phyloP scores from a whole-genome alignment of 2,329 filamentous ascomycete species.

The Xylariaceae sp. region DNA sequence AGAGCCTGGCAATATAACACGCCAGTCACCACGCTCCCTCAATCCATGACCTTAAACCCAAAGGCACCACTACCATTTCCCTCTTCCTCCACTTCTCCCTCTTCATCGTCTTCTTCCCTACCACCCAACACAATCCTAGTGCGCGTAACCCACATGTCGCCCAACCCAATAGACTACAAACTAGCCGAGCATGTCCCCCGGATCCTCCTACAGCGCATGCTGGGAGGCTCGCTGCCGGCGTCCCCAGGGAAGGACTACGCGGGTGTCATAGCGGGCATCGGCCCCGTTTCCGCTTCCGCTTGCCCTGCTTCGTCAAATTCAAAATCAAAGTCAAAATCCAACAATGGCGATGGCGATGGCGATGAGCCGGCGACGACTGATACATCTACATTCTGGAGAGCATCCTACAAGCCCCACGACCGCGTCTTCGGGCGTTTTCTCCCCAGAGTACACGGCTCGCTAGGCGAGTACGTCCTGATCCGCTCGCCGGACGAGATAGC shows the following conservation, averaged over 20 bases:
- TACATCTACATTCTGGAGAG: no score
- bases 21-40: slow-evolving; percentile 45
- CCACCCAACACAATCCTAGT: slow-evolving; percentile 49
- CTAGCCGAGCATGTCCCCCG: slow-evolving; percentile 48
- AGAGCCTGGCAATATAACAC: slow-evolving; percentile 54
- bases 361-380: background rate
- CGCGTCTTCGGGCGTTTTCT: slow-evolving; percentile 42
- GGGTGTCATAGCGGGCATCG: slow-evolving; percentile 35
- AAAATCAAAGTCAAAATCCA: no score
- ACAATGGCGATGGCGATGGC: background rate
- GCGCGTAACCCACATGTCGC: slow-evolving; percentile 46
- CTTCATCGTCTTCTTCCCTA: slow-evolving; percentile 37
- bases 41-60: slow-evolving; percentile 46
- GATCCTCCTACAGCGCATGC: slow-evolving; percentile 36
- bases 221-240: slow-evolving; percentile 37
- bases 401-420: slow-evolving; percentile 35
- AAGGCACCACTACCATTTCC: slow-evolving; percentile 39
- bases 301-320: no score
- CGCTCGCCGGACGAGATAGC: slow-evolving; percentile 30
- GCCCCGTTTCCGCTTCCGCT: slow-evolving; percentile 4
- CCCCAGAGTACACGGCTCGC: slow-evolving; percentile 35
- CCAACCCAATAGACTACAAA: slow-evolving; percentile 66
- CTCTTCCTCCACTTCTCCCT: no score
- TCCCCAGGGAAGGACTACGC: slow-evolving; percentile 51
- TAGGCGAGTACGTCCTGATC: slow-evolving; percentile 38